phyloP scores from a whole-genome alignment of 2,329 filamentous ascomycete genomes.

The Cladorrhinum sp. region DNA sequence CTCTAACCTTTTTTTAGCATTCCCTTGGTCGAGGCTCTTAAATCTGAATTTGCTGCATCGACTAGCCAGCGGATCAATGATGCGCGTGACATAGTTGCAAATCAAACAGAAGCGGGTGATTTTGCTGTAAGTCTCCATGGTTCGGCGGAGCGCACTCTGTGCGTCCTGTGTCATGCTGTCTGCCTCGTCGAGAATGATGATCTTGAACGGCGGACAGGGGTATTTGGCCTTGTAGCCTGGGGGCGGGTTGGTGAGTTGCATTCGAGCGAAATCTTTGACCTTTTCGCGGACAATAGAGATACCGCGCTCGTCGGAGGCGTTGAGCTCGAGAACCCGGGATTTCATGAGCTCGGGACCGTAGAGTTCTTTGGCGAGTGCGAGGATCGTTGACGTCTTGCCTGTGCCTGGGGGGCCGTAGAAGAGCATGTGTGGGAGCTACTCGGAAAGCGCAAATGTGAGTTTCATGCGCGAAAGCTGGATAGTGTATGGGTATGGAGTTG shows the following conservation, averaged over 20 bases:
- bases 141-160: conserved; percentile 84
- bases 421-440: conserved; percentile 91
- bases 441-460: conserved; percentile 4
- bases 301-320: conserved; percentile 97
- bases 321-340: conserved; percentile 94
- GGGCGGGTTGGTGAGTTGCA: conserved; percentile 84
- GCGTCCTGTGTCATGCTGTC: conserved; percentile 99
- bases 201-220: conserved; percentile 96
- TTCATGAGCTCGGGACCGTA: conserved; percentile 94
- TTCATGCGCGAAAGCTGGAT: neutral
- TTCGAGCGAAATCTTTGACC: conserved; percentile 95
- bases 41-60: conserved; percentile 97
- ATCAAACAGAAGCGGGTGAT: conserved; percentile 97
- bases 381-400: conserved; percentile 95
- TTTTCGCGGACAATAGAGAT: conserved; percentile 97
- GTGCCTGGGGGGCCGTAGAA: conserved; percentile 98
- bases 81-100: conserved; percentile 97
- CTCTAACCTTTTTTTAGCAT: conserved; percentile 73
- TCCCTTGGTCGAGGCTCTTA: conserved; percentile 87
- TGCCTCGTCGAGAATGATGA: conserved; percentile 96
- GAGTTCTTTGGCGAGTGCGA: conserved; percentile 94
- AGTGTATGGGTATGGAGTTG: neutral
- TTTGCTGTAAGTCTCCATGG: conserved; percentile 97
- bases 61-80: conserved; percentile 92
- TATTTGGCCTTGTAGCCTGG: conserved; percentile 67